Evolutionary conservation across 805 yeast genomes (phyloP), one percentile per base, ranked within the genome.

Genomic region (Teunomyces kruisii): DNA sequence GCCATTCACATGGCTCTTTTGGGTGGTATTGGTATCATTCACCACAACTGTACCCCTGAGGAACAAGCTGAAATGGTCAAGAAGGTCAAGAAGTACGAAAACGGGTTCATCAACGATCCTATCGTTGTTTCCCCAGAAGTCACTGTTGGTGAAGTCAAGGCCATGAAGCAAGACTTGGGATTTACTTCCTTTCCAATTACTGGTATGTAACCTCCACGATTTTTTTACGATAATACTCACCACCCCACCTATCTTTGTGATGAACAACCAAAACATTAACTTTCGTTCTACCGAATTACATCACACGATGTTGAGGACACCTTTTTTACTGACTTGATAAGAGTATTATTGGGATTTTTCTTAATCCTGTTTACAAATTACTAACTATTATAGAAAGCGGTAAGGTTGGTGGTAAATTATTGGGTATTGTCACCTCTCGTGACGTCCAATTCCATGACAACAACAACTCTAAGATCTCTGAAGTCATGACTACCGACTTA

Each of bases 251-350:
- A 51, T 48, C 48, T 41, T 40, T 24, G 64, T 82, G 88, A 83
- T 82, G 86, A 83, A 76, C 62, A 62, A 63, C 61, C 42, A 57
- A 43, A 53, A 67, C 64, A 67, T 77, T 88, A 90, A 92, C 98
- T 92, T 92, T 92, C 99, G 98, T 92, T 92, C 99, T 92, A 85
- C 98, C 96, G 97, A 85, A 65, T 71, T 67, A 61, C 96, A 86
- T 87, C 94, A 83, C 84, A 86, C 96, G 94, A 90, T 87, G 96
- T 80, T 89, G 97, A 72, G 95, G 97, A 90, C 58, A 84, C 65
- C 54, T 57, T 67, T 59, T 65, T 40, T 27, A 35, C 52, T 51
- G 50, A 48, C 33, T 24, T 32, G 24, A 43, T n/a, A 27, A 14
- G 29, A 44, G 30, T 30, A 32, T 26, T 28, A 24, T 44, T 12